A percentile compares a stretch with the other conserved stretches of the same genome.
Conservation (phyloP, 805 yeast species). For the Tetrapisispora phaffii region DNA sequence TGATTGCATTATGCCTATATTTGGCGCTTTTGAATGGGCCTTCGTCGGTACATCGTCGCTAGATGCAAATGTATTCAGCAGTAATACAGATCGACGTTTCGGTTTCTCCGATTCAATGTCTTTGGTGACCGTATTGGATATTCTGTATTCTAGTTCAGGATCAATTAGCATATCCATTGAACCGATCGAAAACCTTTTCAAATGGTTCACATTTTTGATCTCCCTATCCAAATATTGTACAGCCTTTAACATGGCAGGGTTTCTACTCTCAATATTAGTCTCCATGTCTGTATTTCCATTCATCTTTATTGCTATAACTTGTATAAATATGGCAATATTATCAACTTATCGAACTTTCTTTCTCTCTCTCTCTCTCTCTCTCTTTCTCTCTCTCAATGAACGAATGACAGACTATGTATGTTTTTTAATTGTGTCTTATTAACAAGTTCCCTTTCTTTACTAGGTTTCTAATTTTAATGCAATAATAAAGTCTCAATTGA, state of each 20-base stretch:
- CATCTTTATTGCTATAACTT: neutral
- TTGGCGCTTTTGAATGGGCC: neutral
- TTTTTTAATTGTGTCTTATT: too few relatives aligned
- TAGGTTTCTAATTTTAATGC: too few relatives aligned
- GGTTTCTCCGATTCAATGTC: neutral
- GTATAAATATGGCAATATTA: too few relatives aligned
- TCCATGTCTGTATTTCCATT: neutral
- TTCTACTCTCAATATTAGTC: conserved; percentile 25
- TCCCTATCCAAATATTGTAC: conserved; percentile 72
- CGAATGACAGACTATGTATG: too few relatives aligned
- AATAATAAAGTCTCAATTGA: too few relatives aligned
- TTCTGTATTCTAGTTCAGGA: conserved; percentile 51
- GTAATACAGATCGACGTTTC: neutral
- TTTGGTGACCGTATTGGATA: neutral
- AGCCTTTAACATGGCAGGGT: conserved; percentile 45
- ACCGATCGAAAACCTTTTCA: conserved; percentile 67
- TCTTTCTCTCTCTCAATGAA: too few relatives aligned
- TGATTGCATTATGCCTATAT: conserved; percentile 12
- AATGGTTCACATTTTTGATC: conserved; percentile 59
- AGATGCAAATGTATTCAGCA: neutral
- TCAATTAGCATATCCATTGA: conserved; percentile 42
- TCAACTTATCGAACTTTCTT: too few relatives aligned
- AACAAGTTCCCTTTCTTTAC: too few relatives aligned
- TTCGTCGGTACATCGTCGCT: neutral
- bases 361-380: too few relatives aligned